Evolutionary conservation across 352 stramenopile species (phyloP).

Genomic region (Globisporangium perplexum): DNA sequence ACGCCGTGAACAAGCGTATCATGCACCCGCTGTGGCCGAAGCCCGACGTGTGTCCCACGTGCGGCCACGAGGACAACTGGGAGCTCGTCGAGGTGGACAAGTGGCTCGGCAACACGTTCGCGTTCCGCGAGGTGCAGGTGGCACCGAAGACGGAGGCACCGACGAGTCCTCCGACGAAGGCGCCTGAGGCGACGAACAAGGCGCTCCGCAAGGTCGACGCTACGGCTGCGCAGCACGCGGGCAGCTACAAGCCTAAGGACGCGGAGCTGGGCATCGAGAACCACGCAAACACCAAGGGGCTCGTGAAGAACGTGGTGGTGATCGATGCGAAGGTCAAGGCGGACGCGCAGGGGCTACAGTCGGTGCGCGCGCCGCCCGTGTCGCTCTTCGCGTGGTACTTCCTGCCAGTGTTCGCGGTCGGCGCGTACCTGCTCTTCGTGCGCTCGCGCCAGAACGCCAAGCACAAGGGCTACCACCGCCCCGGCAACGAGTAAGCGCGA

Average conservation of each 20-base stretch:
- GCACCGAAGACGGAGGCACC: constrained; percentile 20
- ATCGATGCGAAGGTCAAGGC: constrained; percentile 28
- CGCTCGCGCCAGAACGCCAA: constrained; percentile 24
- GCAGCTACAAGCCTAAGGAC: constrained; percentile 55
- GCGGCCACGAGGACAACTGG: constrained; percentile 53
- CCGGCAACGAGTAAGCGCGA: constrained; percentile 3
- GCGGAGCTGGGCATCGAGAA: constrained; percentile 62
- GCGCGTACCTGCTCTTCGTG: constrained; percentile 61
- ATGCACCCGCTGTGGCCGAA: constrained; percentile 77
- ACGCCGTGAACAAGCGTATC: constrained; percentile 75
- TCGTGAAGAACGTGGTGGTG: constrained; percentile 20
- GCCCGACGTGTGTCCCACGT: constrained; percentile 61
- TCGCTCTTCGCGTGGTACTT: constrained; percentile 81
- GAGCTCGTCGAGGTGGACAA: constrained; percentile 68
- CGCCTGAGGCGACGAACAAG: constrained; percentile 2
- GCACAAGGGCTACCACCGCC: constrained; percentile 11
- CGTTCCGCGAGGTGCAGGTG: constrained; percentile 50
- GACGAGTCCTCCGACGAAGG: constrained; percentile 7
- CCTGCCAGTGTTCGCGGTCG: constrained; percentile 55
- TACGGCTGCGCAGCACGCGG: constrained; percentile 1
- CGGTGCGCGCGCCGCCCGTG: constrained; percentile 43
- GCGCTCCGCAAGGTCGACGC: constrained; percentile 20
- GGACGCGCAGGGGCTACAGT: constrained; percentile 32
- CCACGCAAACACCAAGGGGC: constrained; percentile 44
- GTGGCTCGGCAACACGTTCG: constrained; percentile 61